These are phyloP conservation scores for Oidiodendron maius DNA, from an alignment of 495 filamentous ascomycete genomes.

Conservation along the genomic window DNA sequence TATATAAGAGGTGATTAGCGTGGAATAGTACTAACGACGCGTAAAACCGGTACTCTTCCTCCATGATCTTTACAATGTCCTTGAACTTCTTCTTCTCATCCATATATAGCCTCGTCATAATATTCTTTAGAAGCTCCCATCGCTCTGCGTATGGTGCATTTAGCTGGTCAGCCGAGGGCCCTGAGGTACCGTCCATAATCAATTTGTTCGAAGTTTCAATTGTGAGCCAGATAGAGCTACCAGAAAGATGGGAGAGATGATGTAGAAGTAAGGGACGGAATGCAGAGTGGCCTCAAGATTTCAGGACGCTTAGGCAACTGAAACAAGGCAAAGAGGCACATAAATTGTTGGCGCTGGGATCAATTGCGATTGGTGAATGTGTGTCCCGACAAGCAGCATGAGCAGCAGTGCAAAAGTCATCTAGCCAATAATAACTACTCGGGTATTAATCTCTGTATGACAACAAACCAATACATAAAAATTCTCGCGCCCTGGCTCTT, in stretches of 20 bases:
- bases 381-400: background rate
- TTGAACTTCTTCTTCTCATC: slow-evolving; percentile 21
- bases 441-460: no score
- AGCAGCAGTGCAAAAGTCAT: slow-evolving; percentile 1
- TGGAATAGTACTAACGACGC: slow-evolving; percentile 27
- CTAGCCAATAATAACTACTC: slow-evolving; percentile 1
- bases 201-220: slow-evolving; percentile 5
- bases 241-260: slow-evolving; percentile 3
- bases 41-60: slow-evolving; percentile 26
- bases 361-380: background rate
- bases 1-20: slow-evolving; percentile 3
- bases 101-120: slow-evolving; percentile 30
- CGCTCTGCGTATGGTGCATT: slow-evolving; percentile 28
- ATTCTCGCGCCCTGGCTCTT: no score
- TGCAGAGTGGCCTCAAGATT: background rate
- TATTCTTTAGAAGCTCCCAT: slow-evolving; percentile 32
- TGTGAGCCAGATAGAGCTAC: background rate
- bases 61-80: slow-evolving; percentile 27
- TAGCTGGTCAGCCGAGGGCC: slow-evolving; percentile 8
- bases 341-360: background rate
- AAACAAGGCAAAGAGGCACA: background rate
- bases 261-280: background rate
- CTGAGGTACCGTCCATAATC: slow-evolving; percentile 4
- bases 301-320: slow-evolving; percentile 3
- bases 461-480: no score